These are phyloP conservation scores for Gossypium raimondii DNA, from an alignment of 345 rosid genomes.

Conservation along the genomic window DNA sequence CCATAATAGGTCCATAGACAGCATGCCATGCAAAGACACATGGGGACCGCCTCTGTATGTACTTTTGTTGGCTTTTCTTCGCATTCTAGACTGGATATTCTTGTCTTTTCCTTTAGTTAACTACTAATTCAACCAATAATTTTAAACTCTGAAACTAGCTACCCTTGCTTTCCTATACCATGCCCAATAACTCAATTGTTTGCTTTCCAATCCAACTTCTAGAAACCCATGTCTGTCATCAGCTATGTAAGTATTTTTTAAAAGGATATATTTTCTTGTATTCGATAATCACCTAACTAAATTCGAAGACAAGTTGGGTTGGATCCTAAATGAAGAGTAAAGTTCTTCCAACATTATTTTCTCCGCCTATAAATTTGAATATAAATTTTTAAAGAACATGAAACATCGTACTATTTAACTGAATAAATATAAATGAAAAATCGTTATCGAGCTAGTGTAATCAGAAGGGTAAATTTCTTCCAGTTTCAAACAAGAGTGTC, in stretches of 20 bases:
- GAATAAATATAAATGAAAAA: too few species aligned
- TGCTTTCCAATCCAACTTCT: not conserved
- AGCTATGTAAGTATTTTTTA: not conserved
- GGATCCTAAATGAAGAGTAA: too few species aligned
- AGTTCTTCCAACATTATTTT: too few species aligned
- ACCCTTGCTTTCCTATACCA: not conserved
- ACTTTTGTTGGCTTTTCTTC: conserved; percentile 20
- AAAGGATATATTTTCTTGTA: too few species aligned
- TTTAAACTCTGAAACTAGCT: not conserved
- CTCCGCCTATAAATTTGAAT: too few species aligned
- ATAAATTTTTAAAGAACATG: too few species aligned
- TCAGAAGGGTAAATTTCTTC: not conserved
- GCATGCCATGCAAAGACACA: conserved; percentile 12
- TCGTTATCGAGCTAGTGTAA: too few species aligned
- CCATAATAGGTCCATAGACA: conserved; percentile 18
- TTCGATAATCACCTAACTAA: too few species aligned
- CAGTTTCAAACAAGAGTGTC: not conserved
- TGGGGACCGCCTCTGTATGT: conserved; percentile 25
- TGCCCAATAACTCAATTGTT: not conserved
- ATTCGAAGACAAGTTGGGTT: too few species aligned
- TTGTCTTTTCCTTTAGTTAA: not conserved
- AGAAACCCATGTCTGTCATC: not conserved
- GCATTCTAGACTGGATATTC: conserved; percentile 25
- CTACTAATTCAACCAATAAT: conserved; percentile 4
- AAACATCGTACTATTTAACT: too few species aligned